A percentile compares a stretch with the other conserved stretches of the same genome.
Evolutionary conservation across 495 filamentous ascomycete species (phyloP).

Genomic region (Neurospora sp.): DNA sequence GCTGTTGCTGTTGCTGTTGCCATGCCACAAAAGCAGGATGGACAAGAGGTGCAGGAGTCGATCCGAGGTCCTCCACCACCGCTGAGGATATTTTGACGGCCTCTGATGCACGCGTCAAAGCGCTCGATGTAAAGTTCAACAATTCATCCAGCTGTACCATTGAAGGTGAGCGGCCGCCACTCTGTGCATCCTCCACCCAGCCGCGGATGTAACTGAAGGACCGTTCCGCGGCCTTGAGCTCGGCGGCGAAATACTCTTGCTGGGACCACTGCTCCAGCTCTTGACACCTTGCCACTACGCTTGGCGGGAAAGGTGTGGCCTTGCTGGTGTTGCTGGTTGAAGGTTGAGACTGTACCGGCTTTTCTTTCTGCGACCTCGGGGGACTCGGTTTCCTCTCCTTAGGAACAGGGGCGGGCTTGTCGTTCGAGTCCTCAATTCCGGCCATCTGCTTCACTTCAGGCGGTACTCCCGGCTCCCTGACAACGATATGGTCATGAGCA

Average conservation of each 20-base stretch:
- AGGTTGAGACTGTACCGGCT: neutral
- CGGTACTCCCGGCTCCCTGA: neutral
- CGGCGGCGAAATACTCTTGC: neutral
- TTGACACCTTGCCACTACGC: neutral
- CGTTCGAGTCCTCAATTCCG: neutral
- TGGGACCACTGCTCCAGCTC: neutral
- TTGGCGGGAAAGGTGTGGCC: neutral
- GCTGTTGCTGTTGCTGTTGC: neutral
- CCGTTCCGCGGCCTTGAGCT: neutral
- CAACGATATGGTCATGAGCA: neutral
- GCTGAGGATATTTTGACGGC: neutral
- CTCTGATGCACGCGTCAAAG: neutral
- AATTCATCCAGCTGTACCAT: neutral
- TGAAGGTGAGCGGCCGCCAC: neutral
- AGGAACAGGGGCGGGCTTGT: neutral
- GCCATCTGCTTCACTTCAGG: neutral
- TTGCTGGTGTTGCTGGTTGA: neutral
- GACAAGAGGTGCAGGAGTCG: neutral
- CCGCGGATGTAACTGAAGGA: neutral
- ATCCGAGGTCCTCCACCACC: neutral
- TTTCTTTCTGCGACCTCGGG: neutral
- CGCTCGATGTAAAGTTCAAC: neutral
- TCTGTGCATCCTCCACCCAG: neutral
- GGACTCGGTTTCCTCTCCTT: neutral
- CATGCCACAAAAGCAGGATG: neutral